Evolutionary conservation across 345 rosid genomes (phyloP), one percentile per base, ranked within the genome.

Genomic region (Alliaria petiolata): DNA sequence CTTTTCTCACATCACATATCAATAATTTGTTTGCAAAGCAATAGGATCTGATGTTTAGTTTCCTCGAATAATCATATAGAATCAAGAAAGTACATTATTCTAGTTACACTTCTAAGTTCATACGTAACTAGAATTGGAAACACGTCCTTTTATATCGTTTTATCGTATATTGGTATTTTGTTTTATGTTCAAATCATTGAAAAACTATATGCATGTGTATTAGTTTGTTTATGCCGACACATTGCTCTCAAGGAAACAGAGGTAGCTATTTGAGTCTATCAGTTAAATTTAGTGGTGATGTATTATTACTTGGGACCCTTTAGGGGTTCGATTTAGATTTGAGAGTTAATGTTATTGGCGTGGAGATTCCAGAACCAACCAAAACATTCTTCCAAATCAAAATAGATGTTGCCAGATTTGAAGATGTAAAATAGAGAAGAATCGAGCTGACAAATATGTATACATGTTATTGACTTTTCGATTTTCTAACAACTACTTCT

Each of bases 1-100:
- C 71, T 57, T 58, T 56, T 73, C 71, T 56, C 58, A 65, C 52
- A 28, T 73, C 66, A 73, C 70, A 16, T 42, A 64, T 72, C 65
- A 54, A 73, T 73, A 28, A 73, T 65, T 28, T 73, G 77, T 65
- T 26, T 47, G 33, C 8, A 62, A 19, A 26, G 6, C 26, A 72
- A 64, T 35, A 64, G 65, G 70, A 55, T 55, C 65, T 33, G 15
- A 39, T 72, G 70, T 16, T 35, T 31, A 43, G 7, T 53, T 42
- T 39, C 35, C 16, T 47, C 20, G 19, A 15, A 36, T 36, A 39
- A 44, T 26, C 31, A 46, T 50, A 14, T 50, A 14, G 26, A 51
- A n/a, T 61, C 35, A n/a, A 17, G 15, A 60, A 33, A 47, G 25
- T 8, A 22, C 57, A 15, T 12, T 13, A 8, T 49, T 17, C 51